Evolutionary conservation across 2,329 filamentous ascomycete genomes (phyloP).

Genomic region (Phaeosphaeria sp.): DNA sequence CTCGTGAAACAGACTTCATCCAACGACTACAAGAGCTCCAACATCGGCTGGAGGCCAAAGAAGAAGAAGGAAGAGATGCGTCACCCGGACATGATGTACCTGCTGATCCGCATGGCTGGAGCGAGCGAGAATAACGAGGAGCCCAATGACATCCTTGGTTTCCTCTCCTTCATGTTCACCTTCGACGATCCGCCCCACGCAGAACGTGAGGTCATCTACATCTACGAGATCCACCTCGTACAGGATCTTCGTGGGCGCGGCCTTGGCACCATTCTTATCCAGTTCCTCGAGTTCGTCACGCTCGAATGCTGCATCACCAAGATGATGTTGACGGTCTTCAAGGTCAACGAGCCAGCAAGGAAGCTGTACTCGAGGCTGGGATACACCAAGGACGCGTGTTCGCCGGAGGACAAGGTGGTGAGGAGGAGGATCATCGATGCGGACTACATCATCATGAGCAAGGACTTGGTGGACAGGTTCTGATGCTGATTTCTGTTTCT

Average conservation of each 20-base stretch:
- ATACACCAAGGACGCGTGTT: slow-evolving; percentile 60
- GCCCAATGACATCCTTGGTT: slow-evolving; percentile 29
- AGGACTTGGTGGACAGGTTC: neutral
- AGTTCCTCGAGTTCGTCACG: slow-evolving; percentile 62
- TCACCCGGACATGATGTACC: slow-evolving; percentile 70
- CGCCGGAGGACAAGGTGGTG: slow-evolving; percentile 55
- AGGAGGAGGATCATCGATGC: slow-evolving; percentile 25
- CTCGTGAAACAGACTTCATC: slow-evolving; percentile 70
- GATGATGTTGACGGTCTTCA: slow-evolving; percentile 77
- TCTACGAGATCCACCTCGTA: slow-evolving; percentile 78
- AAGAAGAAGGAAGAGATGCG: slow-evolving; percentile 73
- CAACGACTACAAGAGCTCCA: slow-evolving; percentile 68
- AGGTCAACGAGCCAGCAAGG: slow-evolving; percentile 64
- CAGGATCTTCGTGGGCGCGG: slow-evolving; percentile 66
- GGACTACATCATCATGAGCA: slow-evolving; percentile 3
- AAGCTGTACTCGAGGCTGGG: slow-evolving; percentile 69
- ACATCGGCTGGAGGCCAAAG: slow-evolving; percentile 67
- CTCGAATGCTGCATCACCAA: slow-evolving; percentile 65
- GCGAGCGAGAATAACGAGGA: neutral
- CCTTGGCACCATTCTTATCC: slow-evolving; percentile 67
- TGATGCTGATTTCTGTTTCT: neutral
- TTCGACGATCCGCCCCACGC: slow-evolving; percentile 61
- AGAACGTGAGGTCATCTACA: slow-evolving; percentile 70
- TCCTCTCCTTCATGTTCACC: slow-evolving; percentile 72
- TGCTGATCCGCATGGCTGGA: slow-evolving; percentile 55